Conservation (phyloP, 75 land plant species). For the Gnetum montanum region DNA sequence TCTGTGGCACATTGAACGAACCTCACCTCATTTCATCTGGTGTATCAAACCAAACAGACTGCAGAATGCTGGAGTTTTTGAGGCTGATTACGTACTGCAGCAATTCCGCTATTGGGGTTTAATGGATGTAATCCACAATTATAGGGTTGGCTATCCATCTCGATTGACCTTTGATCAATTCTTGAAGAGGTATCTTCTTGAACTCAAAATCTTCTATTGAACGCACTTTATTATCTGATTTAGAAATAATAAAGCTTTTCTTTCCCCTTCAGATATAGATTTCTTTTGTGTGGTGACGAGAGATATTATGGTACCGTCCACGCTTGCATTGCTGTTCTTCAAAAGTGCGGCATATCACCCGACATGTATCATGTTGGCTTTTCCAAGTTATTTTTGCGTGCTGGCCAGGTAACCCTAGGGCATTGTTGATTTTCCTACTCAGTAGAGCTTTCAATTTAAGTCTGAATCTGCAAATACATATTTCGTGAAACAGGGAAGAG, state of each 20-base stretch:
- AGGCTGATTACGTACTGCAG: slow-evolving; percentile 78
- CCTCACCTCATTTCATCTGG: slow-evolving; percentile 90
- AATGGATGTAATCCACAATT: slow-evolving; percentile 85
- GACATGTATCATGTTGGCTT: slow-evolving; percentile 99
- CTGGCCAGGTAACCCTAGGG: slow-evolving; percentile 90
- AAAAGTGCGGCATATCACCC: slow-evolving; percentile 73
- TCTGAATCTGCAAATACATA: no score
- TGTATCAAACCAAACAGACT: slow-evolving; percentile 91
- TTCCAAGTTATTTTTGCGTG: slow-evolving; percentile 93
- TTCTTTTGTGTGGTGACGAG: slow-evolving; percentile 59
- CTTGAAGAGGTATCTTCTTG: slow-evolving; percentile 55
- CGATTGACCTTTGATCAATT: slow-evolving; percentile 83
- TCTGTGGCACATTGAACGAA: slow-evolving; percentile 80
- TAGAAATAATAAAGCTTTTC: no score
- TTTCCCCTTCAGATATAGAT: slow-evolving; percentile 73
- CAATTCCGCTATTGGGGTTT: slow-evolving; percentile 95
- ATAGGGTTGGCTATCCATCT: slow-evolving; percentile 84
- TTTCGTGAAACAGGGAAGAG: no score
- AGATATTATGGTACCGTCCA: slow-evolving; percentile 65
- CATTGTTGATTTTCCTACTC: no score
- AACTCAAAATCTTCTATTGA: slow-evolving; percentile 1
- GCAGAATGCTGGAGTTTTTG: slow-evolving; percentile 66
- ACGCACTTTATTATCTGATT: no score
- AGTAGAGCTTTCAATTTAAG: no score
- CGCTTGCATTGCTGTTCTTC: slow-evolving; percentile 85